These are phyloP conservation scores for Anthracocystis panici-leucophaei DNA, from an alignment of 1,284 basidiomycete genomes.

Conservation along the genomic window DNA sequence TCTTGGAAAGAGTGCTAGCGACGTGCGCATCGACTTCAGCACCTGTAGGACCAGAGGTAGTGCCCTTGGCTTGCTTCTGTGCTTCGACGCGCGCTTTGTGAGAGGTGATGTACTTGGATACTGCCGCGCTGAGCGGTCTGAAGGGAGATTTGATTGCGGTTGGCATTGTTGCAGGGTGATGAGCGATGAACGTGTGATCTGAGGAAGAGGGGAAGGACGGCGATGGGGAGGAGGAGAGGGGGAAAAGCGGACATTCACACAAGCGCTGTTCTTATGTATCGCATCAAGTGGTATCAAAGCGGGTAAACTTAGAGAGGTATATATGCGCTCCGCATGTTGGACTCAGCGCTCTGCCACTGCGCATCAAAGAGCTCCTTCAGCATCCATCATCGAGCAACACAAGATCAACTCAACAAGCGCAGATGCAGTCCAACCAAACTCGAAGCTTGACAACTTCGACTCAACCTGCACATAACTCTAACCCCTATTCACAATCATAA, in stretches of 20 bases:
- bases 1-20: constrained; percentile 30
- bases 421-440: no score
- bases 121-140: constrained; percentile 7
- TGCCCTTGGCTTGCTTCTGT: constrained; percentile 35
- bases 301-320: neutral
- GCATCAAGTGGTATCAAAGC: neutral
- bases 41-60: constrained; percentile 30
- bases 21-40: constrained; percentile 46
- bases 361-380: no score
- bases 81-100: constrained; percentile 20
- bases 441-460: no score
- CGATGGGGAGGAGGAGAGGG: neutral
- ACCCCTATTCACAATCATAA: neutral
- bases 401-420: no score
- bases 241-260: neutral
- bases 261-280: neutral
- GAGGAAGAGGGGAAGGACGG: neutral
- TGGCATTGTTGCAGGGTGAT: constrained; percentile 20
- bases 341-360: no score
- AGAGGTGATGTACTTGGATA: constrained; percentile 36
- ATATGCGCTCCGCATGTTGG: neutral
- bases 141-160: constrained; percentile 18
- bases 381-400: no score
- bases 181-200: neutral
- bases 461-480: neutral